A percentile compares a stretch with the other conserved stretches of the same genome.
phyloP scores from a whole-genome alignment of 2,329 filamentous ascomycete genomes.

The Byssochlamys sp. region DNA sequence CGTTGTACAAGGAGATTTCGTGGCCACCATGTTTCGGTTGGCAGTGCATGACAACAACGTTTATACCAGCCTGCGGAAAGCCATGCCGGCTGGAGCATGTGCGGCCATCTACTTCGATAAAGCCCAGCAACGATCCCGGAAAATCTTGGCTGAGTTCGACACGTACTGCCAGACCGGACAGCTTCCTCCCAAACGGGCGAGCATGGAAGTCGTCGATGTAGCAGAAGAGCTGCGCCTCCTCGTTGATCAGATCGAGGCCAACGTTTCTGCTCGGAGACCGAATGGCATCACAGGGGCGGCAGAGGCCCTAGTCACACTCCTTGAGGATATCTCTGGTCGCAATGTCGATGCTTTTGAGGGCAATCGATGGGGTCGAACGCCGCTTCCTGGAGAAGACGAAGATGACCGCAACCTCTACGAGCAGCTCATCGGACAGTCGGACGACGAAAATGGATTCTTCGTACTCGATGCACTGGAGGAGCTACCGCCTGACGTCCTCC shows the following conservation, averaged over 20 bases:
- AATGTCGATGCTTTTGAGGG: constrained; percentile 32
- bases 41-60: constrained; percentile 36
- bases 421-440: constrained; percentile 28
- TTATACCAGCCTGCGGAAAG: constrained; percentile 32
- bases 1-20: constrained; percentile 36
- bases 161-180: constrained; percentile 28
- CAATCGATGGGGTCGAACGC: constrained; percentile 24
- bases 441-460: constrained; percentile 19
- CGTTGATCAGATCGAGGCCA: constrained; percentile 22
- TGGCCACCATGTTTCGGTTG: constrained; percentile 37
- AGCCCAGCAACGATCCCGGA: constrained; percentile 24
- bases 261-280: constrained; percentile 24
- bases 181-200: constrained; percentile 11
- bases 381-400: constrained; percentile 28
- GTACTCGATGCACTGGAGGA: constrained; percentile 31
- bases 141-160: constrained; percentile 30
- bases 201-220: constrained; percentile 22
- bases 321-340: constrained; percentile 28
- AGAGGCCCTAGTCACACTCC: constrained; percentile 27
- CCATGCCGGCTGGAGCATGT: constrained; percentile 33
- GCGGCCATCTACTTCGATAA: constrained; percentile 38
- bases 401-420: constrained; percentile 35
- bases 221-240: constrained; percentile 21
- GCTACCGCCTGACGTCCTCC: constrained; percentile 22
- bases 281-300: constrained; percentile 29